A percentile compares a stretch with the other conserved stretches of the same genome.
phyloP scores from a whole-genome alignment of 495 filamentous ascomycete species.

The Talaromyces borbonicus region DNA sequence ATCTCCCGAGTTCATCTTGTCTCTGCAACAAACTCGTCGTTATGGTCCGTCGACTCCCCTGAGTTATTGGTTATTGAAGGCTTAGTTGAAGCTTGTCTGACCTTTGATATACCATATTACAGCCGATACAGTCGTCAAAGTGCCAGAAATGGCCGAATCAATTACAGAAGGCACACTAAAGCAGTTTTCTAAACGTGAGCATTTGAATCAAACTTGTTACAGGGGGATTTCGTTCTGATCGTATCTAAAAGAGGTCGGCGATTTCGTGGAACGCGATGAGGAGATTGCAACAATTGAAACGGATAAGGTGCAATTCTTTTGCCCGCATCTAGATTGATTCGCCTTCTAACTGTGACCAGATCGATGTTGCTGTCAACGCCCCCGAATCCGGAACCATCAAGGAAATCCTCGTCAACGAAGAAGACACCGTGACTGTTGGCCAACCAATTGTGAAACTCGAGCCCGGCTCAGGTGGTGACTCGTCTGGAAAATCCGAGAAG shows the following conservation, averaged over 20 bases:
- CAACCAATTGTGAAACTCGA: constrained; percentile 85
- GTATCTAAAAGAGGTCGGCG: constrained; percentile 58
- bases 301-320: constrained; percentile 66
- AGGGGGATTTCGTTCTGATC: constrained; percentile 9
- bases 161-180: constrained; percentile 97
- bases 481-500: constrained; percentile 39
- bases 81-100: neutral
- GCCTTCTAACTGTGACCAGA: constrained; percentile 40
- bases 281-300: constrained; percentile 99
- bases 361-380: constrained; percentile 92
- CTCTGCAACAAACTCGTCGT: constrained; percentile 1
- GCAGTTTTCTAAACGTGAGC: constrained; percentile 78
- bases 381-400: constrained; percentile 86
- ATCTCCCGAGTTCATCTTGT: constrained; percentile 4
- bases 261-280: constrained; percentile 91
- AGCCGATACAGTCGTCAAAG: constrained; percentile 82
- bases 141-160: constrained; percentile 97
- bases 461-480: constrained; percentile 52
- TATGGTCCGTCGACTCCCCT: constrained; percentile 4
- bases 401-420: constrained; percentile 85
- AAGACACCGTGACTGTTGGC: constrained; percentile 91
- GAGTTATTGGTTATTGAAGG: too few relatives aligned
- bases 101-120: neutral
- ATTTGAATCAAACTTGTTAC: neutral
- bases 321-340: neutral